Base-by-base conservation (phyloP, 1,284 basidiomycete species). In the Bondarzewia mesenterica region DNA sequence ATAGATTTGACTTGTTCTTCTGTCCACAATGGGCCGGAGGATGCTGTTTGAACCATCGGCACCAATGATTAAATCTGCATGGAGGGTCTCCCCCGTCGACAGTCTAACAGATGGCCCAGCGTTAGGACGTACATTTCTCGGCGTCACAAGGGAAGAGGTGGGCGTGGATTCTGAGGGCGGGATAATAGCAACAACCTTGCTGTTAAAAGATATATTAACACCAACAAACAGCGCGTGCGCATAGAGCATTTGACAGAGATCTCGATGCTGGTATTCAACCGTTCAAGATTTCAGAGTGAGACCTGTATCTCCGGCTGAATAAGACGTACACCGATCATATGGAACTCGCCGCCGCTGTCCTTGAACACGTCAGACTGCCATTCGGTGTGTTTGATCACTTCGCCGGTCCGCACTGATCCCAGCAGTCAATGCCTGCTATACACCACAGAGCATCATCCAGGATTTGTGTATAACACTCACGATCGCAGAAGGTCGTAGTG, bases 11-110 rank as follows among this genome's bases (percentile, higher is more conserved):
- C 60, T 63, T 14, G 54, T 53, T 16, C 57, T 47, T 0, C 63
- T 65, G 7, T 65, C 56, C 5, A 81, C 72, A 6, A 69, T 62
- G 39, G 72, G 63, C 44, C 82, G 73, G 7, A 79, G 61, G 41
- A 71, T 54, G 55, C 80, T 82, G 57, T 76, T 66, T 23, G 74
- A 63, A 38, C 73, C 72, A 49, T 75, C 73, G 7, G 71, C 71
- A 12, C 69, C 73, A 12, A 74, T 55, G 44, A 75, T 59, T 15
- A 74, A 47, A 52, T 74, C 72, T 0, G 64, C 68, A 7, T 60
- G 18, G 29, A 71, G 45, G 22, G 66, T 61, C 51, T 70, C 68
- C 1, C 71, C 72, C 2, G 58, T 57, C 5, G 60, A 52, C 16
- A 71, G 64, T 0, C 65, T 73, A 5, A 57, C 55, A 5, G 60